Evolutionary conservation across 2,329 filamentous ascomycete genomes (phyloP).

Genomic region (Ambrosiella beaveri): DNA sequence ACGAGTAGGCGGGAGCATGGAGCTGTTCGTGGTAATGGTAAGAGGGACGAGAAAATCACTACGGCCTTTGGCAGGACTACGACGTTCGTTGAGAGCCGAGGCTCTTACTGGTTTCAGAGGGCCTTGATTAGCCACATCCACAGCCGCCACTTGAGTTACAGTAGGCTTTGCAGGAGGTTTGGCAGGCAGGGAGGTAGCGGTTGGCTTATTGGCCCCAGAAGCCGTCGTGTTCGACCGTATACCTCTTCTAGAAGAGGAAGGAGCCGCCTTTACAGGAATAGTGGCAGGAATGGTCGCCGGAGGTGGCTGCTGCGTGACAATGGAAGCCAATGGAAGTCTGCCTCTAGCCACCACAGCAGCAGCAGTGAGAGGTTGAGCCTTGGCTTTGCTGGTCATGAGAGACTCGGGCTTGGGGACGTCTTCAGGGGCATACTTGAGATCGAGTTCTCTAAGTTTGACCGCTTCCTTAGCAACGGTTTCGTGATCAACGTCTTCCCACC

Average conservation of each 20-base stretch:
- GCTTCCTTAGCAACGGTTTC: constrained; percentile 17
- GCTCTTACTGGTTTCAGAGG: constrained; percentile 1
- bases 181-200: too few relatives aligned
- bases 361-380: neutral
- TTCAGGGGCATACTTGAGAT: constrained; percentile 21
- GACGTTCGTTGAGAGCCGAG: constrained; percentile 3
- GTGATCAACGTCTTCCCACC: constrained; percentile 48
- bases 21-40: constrained; percentile 2
- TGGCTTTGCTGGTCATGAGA: neutral
- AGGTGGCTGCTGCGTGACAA: too few relatives aligned
- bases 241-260: too few relatives aligned
- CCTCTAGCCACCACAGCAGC: neutral
- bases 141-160: neutral
- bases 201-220: too few relatives aligned
- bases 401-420: neutral
- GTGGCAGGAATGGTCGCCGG: neutral
- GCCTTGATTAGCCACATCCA: neutral
- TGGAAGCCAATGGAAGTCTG: too few relatives aligned
- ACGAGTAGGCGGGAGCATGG: neutral
- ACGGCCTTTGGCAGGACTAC: neutral
- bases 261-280: too few relatives aligned
- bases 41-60: neutral
- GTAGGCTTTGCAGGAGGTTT: neutral
- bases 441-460: constrained; percentile 18
- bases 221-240: too few relatives aligned